Evolutionary conservation across 441 rosid species (phyloP), one percentile per base, ranked within the genome.

Genomic region (Kokia cookei): DNA sequence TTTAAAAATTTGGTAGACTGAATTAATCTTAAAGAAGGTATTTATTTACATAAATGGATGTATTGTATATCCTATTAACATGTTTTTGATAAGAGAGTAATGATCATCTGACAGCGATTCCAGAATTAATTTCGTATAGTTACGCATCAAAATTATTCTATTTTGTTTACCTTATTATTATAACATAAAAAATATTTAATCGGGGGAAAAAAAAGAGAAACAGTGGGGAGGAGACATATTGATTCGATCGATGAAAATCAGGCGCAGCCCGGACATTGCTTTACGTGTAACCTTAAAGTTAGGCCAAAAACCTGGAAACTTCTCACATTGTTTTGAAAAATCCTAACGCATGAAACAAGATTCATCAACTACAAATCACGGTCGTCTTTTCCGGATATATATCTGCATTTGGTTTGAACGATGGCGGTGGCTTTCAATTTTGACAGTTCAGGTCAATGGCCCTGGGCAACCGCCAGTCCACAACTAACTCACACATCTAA

Each of bases 221-320:
- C 48, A 12, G 12, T 45, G 11, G 48, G 48, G 40, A 8, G 48
- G 40, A 8, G 40, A 45, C 13, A 45, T 8, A 45, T 45, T 8
- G 13, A 45, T 66, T 26, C 32, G 17, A 54, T 43, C 58, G 64
- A 27, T 27, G 61, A 45, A 50, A 48, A 57, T 37, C 61, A 55
- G 62, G 61, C n/a, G 65, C 77, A 61, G 71, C 54, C 67, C 5
- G 51, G 32, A 10, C 14, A 9, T 35, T 58, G 11, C 27, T 24
- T 69, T 74, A 45, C 50, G 24, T 74, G 62, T 55, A 27, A n/a
- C 59, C 24, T 58, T 74, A 48, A 70, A 45, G 42, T 47, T 69
- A 51, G 61, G 64, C 71, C 9, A 32, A 71, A 64, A 35, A 45
- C 48, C 57, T 59, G 35, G 51, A 53, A 62, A 40, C 19, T 7